Percentiles rank a stretch among this genome's conserved stretches.
These are phyloP conservation scores for Onygenales sp. DNA, from an alignment of 2,329 filamentous ascomycete species.

Conservation along the genomic window DNA sequence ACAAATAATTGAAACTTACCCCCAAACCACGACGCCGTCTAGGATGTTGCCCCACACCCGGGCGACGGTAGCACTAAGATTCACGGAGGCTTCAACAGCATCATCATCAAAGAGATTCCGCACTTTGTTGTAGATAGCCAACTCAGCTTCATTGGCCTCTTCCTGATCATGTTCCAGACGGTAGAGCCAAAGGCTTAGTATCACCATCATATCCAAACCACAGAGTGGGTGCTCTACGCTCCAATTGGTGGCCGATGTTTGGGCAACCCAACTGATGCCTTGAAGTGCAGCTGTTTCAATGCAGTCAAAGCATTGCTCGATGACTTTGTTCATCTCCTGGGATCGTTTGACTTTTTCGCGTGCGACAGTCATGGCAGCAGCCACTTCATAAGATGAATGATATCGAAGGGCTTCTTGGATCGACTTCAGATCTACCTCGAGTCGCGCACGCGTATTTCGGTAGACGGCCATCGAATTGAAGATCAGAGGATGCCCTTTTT, in stretches of 20 bases:
- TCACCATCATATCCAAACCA: slow-evolving; percentile 94
- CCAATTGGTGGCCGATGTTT: slow-evolving; percentile 96
- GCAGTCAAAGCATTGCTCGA: slow-evolving; percentile 94
- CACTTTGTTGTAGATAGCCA: slow-evolving; percentile 54
- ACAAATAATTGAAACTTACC: slow-evolving; percentile 56
- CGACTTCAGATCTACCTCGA: slow-evolving; percentile 90
- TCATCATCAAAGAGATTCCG: slow-evolving; percentile 81
- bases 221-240: slow-evolving; percentile 96
- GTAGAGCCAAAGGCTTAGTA: slow-evolving; percentile 95
- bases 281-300: slow-evolving; percentile 92
- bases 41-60: slow-evolving; percentile 96
- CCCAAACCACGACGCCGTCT: slow-evolving; percentile 98
- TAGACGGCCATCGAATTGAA: slow-evolving; percentile 98
- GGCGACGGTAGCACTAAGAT: slow-evolving; percentile 90
- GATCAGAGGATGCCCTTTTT: slow-evolving; percentile 90
- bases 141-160: slow-evolving; percentile 36
- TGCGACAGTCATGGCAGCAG: slow-evolving; percentile 89
- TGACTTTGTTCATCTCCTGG: slow-evolving; percentile 96
- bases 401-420: slow-evolving; percentile 95
- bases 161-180: slow-evolving; percentile 98
- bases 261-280: slow-evolving; percentile 95
- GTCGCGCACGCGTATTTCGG: slow-evolving; percentile 80
- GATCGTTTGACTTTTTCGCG: slow-evolving; percentile 91
- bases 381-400: slow-evolving; percentile 94
- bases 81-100: slow-evolving; percentile 69